These are phyloP conservation scores for Puccinia triticina DNA, from an alignment of 1,284 basidiomycete species.

Conservation along the genomic window DNA sequence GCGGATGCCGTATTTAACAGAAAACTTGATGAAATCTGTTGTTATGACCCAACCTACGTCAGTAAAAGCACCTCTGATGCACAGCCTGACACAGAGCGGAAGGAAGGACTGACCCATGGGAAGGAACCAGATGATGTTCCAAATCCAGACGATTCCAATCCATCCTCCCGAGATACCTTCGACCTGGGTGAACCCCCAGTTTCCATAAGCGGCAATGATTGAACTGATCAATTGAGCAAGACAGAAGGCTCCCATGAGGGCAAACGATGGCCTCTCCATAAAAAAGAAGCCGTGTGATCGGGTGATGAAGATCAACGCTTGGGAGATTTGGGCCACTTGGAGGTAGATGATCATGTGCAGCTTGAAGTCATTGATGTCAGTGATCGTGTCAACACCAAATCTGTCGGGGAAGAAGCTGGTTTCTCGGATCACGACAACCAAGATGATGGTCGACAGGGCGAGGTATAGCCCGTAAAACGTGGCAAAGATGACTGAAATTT, in stretches of 20 bases:
- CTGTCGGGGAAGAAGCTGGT: conserved; percentile 86
- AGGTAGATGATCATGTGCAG: conserved; percentile 69
- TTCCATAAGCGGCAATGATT: conserved; percentile 38
- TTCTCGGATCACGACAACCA: conserved; percentile 82
- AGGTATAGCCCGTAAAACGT: conserved; percentile 92
- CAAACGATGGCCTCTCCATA: conserved; percentile 49
- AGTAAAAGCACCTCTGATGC: conserved; percentile 67
- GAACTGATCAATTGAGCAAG: conserved; percentile 46
- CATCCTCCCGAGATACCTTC: conserved; percentile 72
- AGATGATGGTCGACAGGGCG: conserved; percentile 79
- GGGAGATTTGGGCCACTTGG: conserved; percentile 51
- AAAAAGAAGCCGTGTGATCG: conserved; percentile 51
- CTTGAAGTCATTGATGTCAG: conserved; percentile 57
- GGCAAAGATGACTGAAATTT: conserved; percentile 85
- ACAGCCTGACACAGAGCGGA: conserved; percentile 85
- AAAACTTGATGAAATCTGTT: conserved; percentile 47
- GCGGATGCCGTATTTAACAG: conserved; percentile 47
- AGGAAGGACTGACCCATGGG: conserved; percentile 35
- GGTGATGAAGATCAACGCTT: conserved; percentile 51
- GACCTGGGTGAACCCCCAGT: conserved; percentile 30
- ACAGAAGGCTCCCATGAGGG: conserved; percentile 40
- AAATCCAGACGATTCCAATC: conserved; percentile 82
- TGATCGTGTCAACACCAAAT: conserved; percentile 69
- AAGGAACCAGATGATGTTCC: conserved; percentile 48
- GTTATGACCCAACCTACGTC: not conserved